These are phyloP conservation scores for Amanita molliuscula DNA, from an alignment of 768 basidiomycete species.

Conservation along the genomic window DNA sequence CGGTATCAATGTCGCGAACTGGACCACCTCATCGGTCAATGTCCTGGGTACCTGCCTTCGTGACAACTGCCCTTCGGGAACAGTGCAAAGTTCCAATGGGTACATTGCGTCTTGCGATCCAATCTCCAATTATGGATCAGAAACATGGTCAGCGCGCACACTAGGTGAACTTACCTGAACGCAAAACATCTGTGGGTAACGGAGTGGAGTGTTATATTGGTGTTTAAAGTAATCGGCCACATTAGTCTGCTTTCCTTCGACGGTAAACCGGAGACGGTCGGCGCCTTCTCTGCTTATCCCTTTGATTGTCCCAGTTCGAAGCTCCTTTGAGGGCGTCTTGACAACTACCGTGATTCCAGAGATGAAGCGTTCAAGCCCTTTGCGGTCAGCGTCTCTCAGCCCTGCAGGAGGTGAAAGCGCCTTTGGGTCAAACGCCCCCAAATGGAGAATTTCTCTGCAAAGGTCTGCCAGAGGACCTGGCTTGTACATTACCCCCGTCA, in stretches of 20 bases:
- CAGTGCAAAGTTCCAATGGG: conserved; percentile 57
- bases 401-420: conserved; percentile 22
- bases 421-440: conserved; percentile 6
- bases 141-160: conserved; percentile 1
- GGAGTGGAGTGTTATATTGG: conserved; percentile 21
- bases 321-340: conserved; percentile 11
- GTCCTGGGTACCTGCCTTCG: conserved; percentile 60
- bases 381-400: conserved; percentile 40
- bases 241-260: conserved; percentile 26
- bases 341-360: conserved; percentile 19
- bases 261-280: conserved; percentile 33
- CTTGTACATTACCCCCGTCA: conserved; percentile 68
- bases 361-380: conserved; percentile 28
- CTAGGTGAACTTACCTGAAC: conserved; percentile 33
- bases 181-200: conserved; percentile 39
- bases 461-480: conserved; percentile 48
- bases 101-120: conserved; percentile 44
- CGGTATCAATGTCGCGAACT: conserved; percentile 60
- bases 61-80: conserved; percentile 60
- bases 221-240: conserved; percentile 12
- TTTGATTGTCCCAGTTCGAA: conserved; percentile 37
- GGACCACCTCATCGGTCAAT: conserved; percentile 49
- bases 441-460: conserved; percentile 42
- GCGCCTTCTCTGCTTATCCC: conserved; percentile 45
- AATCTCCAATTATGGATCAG: conserved; percentile 27